Evolutionary conservation across 306 rosid genomes (phyloP).

Genomic region (Ammopiptanthus mongolicus): DNA sequence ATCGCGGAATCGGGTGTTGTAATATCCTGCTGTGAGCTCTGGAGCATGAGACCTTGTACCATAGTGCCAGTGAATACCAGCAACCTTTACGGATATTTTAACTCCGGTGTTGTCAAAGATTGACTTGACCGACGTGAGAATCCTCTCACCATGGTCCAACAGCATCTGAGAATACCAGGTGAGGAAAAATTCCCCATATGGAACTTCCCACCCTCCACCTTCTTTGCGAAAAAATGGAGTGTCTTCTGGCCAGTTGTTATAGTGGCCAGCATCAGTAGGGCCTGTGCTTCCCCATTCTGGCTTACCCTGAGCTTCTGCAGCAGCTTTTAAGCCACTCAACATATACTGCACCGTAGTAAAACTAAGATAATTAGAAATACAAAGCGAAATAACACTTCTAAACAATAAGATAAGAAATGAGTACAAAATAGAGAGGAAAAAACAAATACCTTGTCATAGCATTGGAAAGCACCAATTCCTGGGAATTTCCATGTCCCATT

Average conservation of each 20-base stretch:
- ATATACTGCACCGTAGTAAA: slow-evolving; percentile 56
- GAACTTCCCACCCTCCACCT: slow-evolving; percentile 77
- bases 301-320: slow-evolving; percentile 71
- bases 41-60: slow-evolving; percentile 97
- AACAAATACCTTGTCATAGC: slow-evolving; percentile 76
- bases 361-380: neutral
- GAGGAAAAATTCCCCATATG: slow-evolving; percentile 83
- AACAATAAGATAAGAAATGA: neutral
- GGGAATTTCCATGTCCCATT: slow-evolving; percentile 91
- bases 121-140: slow-evolving; percentile 64
- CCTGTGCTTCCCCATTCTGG: slow-evolving; percentile 92
- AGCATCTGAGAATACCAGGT: slow-evolving; percentile 90
- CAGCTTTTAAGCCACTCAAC: slow-evolving; percentile 74
- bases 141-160: slow-evolving; percentile 83
- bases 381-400: neutral
- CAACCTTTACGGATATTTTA: slow-evolving; percentile 81
- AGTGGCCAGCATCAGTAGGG: slow-evolving; percentile 93
- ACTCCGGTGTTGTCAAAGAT: slow-evolving; percentile 48
- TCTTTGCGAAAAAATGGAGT: slow-evolving; percentile 75
- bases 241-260: slow-evolving; percentile 98
- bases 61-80: slow-evolving; percentile 98
- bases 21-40: slow-evolving; percentile 97
- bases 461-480: slow-evolving; percentile 96
- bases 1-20: slow-evolving; percentile 73
- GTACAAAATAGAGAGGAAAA: neutral